These are phyloP conservation scores for Scleromitrula shiraiana DNA, from an alignment of 2,329 filamentous ascomycete genomes.

Conservation along the genomic window DNA sequence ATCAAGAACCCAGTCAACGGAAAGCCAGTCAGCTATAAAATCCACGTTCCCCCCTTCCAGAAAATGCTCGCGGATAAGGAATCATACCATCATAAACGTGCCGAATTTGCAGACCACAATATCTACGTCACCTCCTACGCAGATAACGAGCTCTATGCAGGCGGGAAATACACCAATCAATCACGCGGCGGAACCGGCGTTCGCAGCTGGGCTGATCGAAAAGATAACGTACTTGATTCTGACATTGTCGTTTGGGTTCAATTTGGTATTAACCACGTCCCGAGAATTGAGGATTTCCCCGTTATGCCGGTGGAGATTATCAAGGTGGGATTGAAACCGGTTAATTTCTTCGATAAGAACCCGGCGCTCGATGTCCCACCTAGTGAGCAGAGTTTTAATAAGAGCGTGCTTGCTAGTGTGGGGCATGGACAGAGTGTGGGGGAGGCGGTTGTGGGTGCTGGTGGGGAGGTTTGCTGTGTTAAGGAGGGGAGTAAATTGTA, in stretches of 20 bases:
- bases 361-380: conserved; percentile 43
- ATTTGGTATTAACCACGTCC: conserved; percentile 55
- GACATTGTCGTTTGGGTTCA: conserved; percentile 52
- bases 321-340: conserved; percentile 41
- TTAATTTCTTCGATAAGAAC: conserved; percentile 45
- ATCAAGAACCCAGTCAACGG: conserved; percentile 46
- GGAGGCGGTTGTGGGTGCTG: background rate
- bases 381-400: conserved; percentile 37
- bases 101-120: conserved; percentile 46
- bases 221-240: conserved; percentile 40
- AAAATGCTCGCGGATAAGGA: conserved; percentile 44
- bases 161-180: conserved; percentile 49
- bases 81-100: conserved; percentile 40
- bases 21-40: conserved; percentile 47
- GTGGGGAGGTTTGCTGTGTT: conserved; percentile 7
- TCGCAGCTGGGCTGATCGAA: conserved; percentile 44
- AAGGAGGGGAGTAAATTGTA: conserved; percentile 8
- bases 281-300: conserved; percentile 57
- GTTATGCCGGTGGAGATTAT: conserved; percentile 58
- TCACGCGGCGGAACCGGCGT: conserved; percentile 46
- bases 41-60: conserved; percentile 48
- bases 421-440: background rate
- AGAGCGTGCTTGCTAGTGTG: conserved; percentile 20
- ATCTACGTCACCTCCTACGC: conserved; percentile 48
- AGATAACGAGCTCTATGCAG: conserved; percentile 44